phyloP scores from a whole-genome alignment of 768 basidiomycete genomes.

The Lentinula detonsa region DNA sequence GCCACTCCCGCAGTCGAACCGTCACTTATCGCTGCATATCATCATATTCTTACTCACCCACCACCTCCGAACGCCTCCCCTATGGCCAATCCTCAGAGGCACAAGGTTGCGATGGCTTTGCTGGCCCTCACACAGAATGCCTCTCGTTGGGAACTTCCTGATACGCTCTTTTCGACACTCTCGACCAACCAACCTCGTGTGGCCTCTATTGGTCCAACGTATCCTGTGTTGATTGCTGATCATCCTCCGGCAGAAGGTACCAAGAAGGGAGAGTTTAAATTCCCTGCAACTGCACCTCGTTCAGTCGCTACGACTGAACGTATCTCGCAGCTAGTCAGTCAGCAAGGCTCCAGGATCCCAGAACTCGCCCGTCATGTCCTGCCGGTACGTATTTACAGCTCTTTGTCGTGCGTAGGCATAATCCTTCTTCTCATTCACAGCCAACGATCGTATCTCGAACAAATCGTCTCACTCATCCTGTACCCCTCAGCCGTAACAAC shows the following conservation, averaged over 20 bases:
- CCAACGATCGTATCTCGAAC: slow-evolving; percentile 52
- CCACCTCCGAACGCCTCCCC: slow-evolving; percentile 35
- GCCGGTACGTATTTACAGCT: slow-evolving; percentile 40
- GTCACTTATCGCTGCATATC: slow-evolving; percentile 63
- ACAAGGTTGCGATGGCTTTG: slow-evolving; percentile 72
- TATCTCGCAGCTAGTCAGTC: slow-evolving; percentile 57
- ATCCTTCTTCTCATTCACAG: slow-evolving; percentile 22
- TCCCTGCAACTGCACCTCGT: slow-evolving; percentile 42
- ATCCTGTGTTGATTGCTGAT: slow-evolving; percentile 44
- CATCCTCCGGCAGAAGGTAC: slow-evolving; percentile 15
- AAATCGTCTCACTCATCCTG: slow-evolving; percentile 60
- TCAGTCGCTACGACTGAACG: slow-evolving; percentile 40
- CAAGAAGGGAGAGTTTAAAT: slow-evolving; percentile 42
- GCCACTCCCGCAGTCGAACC: slow-evolving; percentile 56
- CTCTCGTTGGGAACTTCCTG: slow-evolving; percentile 63
- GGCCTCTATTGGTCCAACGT: slow-evolving; percentile 58
- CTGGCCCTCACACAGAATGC: slow-evolving; percentile 49
- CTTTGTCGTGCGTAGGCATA: not conserved
- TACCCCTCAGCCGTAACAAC: slow-evolving; percentile 48
- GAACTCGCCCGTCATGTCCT: slow-evolving; percentile 62
- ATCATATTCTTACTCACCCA: slow-evolving; percentile 71
- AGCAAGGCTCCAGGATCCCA: slow-evolving; percentile 61
- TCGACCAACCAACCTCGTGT: slow-evolving; percentile 59
- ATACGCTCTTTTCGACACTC: slow-evolving; percentile 56
- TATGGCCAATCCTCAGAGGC: slow-evolving; percentile 51